These are phyloP conservation scores for Cairneyella variabilis DNA, from an alignment of 495 filamentous ascomycete genomes.

Conservation along the genomic window DNA sequence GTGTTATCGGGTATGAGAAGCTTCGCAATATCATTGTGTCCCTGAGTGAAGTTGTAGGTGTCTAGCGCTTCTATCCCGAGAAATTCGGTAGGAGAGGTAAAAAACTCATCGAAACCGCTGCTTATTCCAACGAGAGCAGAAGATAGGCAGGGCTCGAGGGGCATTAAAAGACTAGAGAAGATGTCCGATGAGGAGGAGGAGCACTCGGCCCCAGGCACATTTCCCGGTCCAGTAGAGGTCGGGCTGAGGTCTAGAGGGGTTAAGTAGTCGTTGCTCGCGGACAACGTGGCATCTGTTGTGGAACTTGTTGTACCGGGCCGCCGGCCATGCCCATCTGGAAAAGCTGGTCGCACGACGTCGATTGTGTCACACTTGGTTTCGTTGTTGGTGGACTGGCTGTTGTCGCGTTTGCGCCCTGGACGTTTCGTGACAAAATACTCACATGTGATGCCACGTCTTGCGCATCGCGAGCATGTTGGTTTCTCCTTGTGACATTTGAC, in stretches of 20 bases:
- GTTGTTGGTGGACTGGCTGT: not conserved
- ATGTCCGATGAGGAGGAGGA: not conserved
- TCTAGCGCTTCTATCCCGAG: not conserved
- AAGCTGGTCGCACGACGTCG: not conserved
- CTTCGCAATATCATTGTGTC: not conserved
- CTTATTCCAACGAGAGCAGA: not conserved
- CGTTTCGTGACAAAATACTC: conserved; percentile 13
- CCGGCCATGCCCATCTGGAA: not conserved
- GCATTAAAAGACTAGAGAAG: too few relatives aligned
- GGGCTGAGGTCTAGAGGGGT: not conserved
- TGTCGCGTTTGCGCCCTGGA: conserved; percentile 7
- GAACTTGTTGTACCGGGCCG: not conserved
- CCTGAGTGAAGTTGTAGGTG: not conserved
- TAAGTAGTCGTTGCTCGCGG: not conserved
- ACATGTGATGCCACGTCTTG: conserved; percentile 32
- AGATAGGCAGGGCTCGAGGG: not conserved
- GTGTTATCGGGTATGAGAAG: not conserved
- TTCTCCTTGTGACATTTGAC: conserved; percentile 37
- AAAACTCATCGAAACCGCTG: not conserved
- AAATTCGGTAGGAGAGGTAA: not conserved
- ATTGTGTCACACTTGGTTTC: too few relatives aligned
- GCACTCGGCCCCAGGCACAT: not conserved
- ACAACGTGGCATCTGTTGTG: not conserved
- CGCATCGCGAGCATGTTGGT: conserved; percentile 33
- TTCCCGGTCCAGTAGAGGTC: not conserved